Evolutionary conservation across 23 red algal species (phyloP).

Genomic region (Gracilaria gracilis): DNA sequence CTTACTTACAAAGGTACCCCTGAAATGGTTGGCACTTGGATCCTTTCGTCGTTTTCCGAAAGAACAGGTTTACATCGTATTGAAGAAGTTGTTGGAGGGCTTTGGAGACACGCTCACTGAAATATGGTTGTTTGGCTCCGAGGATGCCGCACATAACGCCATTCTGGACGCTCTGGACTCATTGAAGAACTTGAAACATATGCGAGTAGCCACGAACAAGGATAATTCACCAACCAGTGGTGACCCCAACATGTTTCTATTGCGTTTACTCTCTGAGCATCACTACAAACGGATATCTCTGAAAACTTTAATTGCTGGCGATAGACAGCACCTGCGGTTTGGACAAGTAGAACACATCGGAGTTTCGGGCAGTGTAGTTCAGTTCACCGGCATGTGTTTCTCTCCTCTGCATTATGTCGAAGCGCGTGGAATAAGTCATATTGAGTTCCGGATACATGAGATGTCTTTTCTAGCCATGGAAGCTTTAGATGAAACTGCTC

Average conservation of each 20-base stretch:
- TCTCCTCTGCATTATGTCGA: too few species aligned
- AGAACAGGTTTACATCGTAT: slow-evolving; percentile 2
- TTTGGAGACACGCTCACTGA: slow-evolving; percentile 14
- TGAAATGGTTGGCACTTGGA: slow-evolving; percentile 17
- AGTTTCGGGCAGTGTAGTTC: too few species aligned
- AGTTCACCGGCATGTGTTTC: too few species aligned
- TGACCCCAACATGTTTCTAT: slow-evolving; percentile 11
- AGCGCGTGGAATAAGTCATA: too few species aligned
- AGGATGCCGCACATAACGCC: slow-evolving; percentile 7
- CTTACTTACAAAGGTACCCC: background rate
- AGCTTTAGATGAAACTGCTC: slow-evolving; percentile 1
- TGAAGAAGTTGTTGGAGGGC: background rate
- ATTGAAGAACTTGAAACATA: background rate
- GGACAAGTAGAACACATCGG: too few species aligned
- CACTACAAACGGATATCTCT: background rate
- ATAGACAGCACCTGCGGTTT: slow-evolving; percentile 1
- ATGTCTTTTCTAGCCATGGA: slow-evolving; percentile 16
- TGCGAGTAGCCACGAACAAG: slow-evolving; percentile 17
- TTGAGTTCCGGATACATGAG: background rate
- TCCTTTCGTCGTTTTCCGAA: slow-evolving; percentile 2
- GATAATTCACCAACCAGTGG: background rate
- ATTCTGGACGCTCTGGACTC: slow-evolving; percentile 1
- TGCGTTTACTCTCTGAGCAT: slow-evolving; percentile 9
- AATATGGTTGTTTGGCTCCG: slow-evolving; percentile 3
- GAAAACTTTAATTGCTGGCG: slow-evolving; percentile 13